Evolutionary conservation across 192 early-diverging fungal genomes (phyloP).

Genomic region (Nowakowskiella sp.): DNA sequence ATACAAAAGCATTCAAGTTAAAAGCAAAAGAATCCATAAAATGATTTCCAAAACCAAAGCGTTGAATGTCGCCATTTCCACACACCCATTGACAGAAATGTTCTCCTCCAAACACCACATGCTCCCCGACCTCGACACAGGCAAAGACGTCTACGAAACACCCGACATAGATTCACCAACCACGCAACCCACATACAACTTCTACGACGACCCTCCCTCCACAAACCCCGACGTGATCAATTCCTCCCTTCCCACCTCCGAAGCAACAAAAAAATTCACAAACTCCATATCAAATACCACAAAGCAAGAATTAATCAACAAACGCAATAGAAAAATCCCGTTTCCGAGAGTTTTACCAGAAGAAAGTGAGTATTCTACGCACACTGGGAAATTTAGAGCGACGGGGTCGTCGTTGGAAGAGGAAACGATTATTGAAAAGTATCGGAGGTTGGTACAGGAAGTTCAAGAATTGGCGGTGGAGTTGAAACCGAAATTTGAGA

Average conservation of each 20-base stretch:
- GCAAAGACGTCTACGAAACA: constrained; percentile 81
- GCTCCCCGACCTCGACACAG: constrained; percentile 64
- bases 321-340: constrained; percentile 13
- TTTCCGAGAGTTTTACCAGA: constrained; percentile 33
- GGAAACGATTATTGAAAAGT: constrained; percentile 68
- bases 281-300: constrained; percentile 8
- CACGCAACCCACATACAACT: background rate
- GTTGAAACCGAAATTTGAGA: constrained; percentile 22
- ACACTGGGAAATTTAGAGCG: constrained; percentile 28
- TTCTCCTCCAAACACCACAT: constrained; percentile 68
- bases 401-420: no score
- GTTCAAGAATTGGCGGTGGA: constrained; percentile 71
- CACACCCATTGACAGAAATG: no score
- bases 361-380: constrained; percentile 50
- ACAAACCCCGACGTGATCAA: constrained; percentile 47
- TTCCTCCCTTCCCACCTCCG: constrained; percentile 41
- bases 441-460: constrained; percentile 72
- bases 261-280: constrained; percentile 50
- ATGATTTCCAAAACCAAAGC: no score
- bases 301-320: background rate
- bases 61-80: no score
- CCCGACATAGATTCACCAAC: constrained; percentile 34
- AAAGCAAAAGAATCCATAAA: no score
- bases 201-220: background rate
- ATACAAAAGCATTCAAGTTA: no score